These are phyloP conservation scores for Xylaria sp. DNA, from an alignment of 2,329 filamentous ascomycete species.

Conservation along the genomic window DNA sequence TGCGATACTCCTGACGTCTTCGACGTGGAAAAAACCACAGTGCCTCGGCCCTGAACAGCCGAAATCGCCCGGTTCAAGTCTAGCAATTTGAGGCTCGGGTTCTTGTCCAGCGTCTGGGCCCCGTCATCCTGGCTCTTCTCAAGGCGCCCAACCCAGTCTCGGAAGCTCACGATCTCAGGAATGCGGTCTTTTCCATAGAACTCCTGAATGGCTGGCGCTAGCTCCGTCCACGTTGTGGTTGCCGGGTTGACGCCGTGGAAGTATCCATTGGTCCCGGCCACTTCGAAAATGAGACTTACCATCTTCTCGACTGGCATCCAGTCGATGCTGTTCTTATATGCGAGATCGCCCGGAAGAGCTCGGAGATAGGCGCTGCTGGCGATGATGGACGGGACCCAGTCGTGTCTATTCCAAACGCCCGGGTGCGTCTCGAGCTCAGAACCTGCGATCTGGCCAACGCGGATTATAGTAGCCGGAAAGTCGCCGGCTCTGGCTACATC, in stretches of 20 bases:
- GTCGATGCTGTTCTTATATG: constrained; percentile 50
- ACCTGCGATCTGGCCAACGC: constrained; percentile 55
- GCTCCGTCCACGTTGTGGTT: constrained; percentile 45
- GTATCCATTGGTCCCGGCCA: constrained; percentile 45
- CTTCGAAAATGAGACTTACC: constrained; percentile 52
- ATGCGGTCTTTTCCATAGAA: constrained; percentile 47
- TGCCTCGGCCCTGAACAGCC: constrained; percentile 13
- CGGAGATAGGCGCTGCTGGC: constrained; percentile 55
- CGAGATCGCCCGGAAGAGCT: constrained; percentile 52
- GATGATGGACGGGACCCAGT: constrained; percentile 59
- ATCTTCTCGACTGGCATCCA: constrained; percentile 60
- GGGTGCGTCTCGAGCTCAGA: constrained; percentile 37
- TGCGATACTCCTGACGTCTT: neutral
- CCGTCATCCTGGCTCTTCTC: constrained; percentile 46
- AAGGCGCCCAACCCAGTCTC: constrained; percentile 53
- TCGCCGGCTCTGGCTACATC: constrained; percentile 42
- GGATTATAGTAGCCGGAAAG: constrained; percentile 47
- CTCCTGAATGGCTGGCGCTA: constrained; percentile 48
- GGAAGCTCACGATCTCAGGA: constrained; percentile 46
- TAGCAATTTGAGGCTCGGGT: constrained; percentile 57
- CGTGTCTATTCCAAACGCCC: constrained; percentile 59
- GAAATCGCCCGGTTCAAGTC: constrained; percentile 51
- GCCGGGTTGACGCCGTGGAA: constrained; percentile 57
- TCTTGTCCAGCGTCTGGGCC: constrained; percentile 46
- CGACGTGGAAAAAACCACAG: neutral